phyloP scores from a whole-genome alignment of 805 yeast genomes.

The Candida tallmaniae region DNA sequence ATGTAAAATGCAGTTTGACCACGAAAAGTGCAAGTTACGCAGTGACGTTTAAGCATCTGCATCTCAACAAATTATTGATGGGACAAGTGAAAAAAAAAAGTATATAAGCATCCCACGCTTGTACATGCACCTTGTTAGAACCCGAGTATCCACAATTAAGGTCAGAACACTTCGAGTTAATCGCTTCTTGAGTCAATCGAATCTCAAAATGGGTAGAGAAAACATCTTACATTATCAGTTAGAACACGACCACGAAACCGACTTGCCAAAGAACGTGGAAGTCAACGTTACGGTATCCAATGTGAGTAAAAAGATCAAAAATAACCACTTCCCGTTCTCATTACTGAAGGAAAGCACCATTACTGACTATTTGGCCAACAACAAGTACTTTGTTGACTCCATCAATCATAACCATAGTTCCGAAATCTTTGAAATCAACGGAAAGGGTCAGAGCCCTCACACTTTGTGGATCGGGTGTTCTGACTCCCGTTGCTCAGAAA shows the following conservation, averaged over 20 bases:
- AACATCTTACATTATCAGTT: constrained; percentile 36
- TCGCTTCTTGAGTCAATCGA: constrained; percentile 6
- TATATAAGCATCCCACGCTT: too few relatives aligned
- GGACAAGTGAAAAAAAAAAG: neutral
- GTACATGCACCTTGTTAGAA: too few relatives aligned
- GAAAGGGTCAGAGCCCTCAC: constrained; percentile 85
- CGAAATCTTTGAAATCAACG: constrained; percentile 56
- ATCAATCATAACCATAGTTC: constrained; percentile 49
- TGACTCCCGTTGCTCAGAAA: constrained; percentile 85
- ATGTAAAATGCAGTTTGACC: neutral
- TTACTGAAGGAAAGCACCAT: constrained; percentile 45
- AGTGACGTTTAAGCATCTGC: constrained; percentile 6
- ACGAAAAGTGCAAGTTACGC: constrained; percentile 4
- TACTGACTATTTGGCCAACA: constrained; percentile 46
- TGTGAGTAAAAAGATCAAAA: constrained; percentile 7
- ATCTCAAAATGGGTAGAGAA: constrained; percentile 35
- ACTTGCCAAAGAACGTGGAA: constrained; percentile 14
- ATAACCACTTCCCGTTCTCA: constrained; percentile 38
- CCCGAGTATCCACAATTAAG: neutral
- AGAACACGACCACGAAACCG: constrained; percentile 36
- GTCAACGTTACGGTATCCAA: constrained; percentile 1
- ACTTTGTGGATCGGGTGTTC: constrained; percentile 94
- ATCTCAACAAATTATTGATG: neutral
- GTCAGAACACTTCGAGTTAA: neutral
- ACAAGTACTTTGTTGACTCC: constrained; percentile 42